Evolutionary conservation across 2,329 filamentous ascomycete genomes (phyloP), one percentile per base, ranked within the genome.

Genomic region (Lachnellula arida): DNA sequence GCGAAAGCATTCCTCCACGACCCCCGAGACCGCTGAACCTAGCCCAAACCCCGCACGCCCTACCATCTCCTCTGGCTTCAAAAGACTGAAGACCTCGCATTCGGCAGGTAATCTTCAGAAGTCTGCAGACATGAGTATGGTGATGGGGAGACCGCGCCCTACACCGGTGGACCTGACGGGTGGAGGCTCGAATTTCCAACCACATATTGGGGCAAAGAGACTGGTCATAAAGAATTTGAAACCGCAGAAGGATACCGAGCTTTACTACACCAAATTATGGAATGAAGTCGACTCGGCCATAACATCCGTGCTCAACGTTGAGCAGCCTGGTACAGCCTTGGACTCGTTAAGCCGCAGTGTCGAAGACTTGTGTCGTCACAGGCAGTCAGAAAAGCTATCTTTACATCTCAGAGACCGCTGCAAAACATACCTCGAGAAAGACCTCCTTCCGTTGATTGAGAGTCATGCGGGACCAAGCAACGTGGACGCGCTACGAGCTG

Each of bases 161-260:
- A 62, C 52, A 23, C 55, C 60, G 12, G 56, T 68, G 28, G 67
- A 67, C 28, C 51, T 68, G 49, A 66, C 64, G 14, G 54, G 60
- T 11, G 56, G 57, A 4, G 56, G 54, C 2, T 65, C 66, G 35
- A 66, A 65, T 44, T 89, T 92, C 68, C 88, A 87, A 63, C 86
- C 90, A 12, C 84, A 89, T 66, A 78, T 80, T 11, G 91, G 91
- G 34, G 86, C 90, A 19, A 92, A 88, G 77, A 92, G 88, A 73
- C 81, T 99, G 46, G 82, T 93, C n/a, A 89, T 99, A 66, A 96
- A 96, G 81, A 97, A 97, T 70, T 80, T 97, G 61, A 85, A 87
- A 57, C 80, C 56, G 70, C 73, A 40, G 67, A 74, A 51, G 77
- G 83, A 91, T 64, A 81, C 88, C 19, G 84, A 88, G 60, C 79